Evolutionary conservation across 805 yeast genomes (phyloP), one percentile per base, ranked within the genome.

Genomic region (Zygoascus tannicola): DNA sequence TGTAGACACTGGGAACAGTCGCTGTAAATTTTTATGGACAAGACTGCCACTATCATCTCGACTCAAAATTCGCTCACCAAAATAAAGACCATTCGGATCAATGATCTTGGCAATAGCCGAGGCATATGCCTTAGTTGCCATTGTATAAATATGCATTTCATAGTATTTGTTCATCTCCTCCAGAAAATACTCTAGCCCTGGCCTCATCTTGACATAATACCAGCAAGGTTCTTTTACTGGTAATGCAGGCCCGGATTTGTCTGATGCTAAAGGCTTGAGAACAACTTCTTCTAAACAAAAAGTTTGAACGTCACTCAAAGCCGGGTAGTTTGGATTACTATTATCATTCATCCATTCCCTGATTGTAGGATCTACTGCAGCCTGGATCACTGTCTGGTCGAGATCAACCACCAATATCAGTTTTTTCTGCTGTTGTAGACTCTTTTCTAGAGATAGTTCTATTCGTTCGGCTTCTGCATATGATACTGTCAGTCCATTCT

Each of bases 51-150:
- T 85, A 57, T 92, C 97, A 60, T 92, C 97, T 57, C 98, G 70
- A 39, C 95, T 81, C 37, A 92, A 70, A 4, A 92, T 88, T 44
- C 98, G 68, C 58, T 88, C 96, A 4, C 94, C 96, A 65, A 92
- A 92, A 55, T 77, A 81, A 44, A 71, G 69, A 1, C 94, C 95
- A 15, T 74, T 77, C 0, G 98, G 98, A 59, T 92, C 98, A 38
- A 92, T 86, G 30, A 92, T 81, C 46, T 78, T 77, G 26, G 97
- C 94, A 50, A 92, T 85, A 21, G 86, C 83, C 40, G 78, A 71
- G 0, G 98, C 98, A 63, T 92, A 92, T 22, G 90, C 80, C 52
- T 95, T 70, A 3, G 98, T 92, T 5, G 97, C 98, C 98, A 92
- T 92, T 3, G 98, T 92, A 62, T 92, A 92, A 33, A 92, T 85